Conservation (phyloP, 2,329 filamentous ascomycete genomes). For the Emergomyces africanus region DNA sequence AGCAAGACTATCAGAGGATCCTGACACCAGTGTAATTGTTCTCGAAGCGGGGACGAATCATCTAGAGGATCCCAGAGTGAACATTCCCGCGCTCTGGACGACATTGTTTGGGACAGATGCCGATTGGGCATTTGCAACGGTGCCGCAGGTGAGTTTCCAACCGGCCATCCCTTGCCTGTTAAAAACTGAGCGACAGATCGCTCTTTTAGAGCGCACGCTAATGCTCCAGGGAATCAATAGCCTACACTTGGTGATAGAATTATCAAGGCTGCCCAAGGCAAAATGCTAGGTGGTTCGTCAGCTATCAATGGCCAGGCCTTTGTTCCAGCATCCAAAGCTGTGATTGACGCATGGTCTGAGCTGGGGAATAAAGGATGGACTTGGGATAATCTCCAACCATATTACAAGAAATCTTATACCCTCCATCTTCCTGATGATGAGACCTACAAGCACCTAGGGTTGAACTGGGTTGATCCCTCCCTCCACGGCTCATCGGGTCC, state of each 20-base stretch:
- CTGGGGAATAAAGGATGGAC: slow-evolving; percentile 36
- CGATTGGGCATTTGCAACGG: not conserved
- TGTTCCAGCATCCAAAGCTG: slow-evolving; percentile 13
- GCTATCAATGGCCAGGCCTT: slow-evolving; percentile 3
- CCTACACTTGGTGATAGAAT: not conserved
- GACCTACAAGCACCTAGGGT: not conserved
- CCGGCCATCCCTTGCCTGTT: not conserved
- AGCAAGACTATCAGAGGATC: slow-evolving; percentile 22
- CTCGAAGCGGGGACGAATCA: slow-evolving; percentile 17
- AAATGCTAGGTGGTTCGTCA: slow-evolving; percentile 3
- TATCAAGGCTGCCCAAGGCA: not conserved
- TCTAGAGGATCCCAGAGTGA: not conserved
- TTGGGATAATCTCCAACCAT: slow-evolving; percentile 35
- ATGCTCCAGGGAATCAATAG: not conserved
- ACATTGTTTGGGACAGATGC: not conserved
- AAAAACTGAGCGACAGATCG: not conserved
- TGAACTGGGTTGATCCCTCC: not conserved
- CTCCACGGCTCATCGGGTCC: not conserved
- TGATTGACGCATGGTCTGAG: slow-evolving; percentile 34
- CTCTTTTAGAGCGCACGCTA: not conserved
- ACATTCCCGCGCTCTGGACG: not conserved
- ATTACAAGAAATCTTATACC: slow-evolving; percentile 34
- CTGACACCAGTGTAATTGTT: slow-evolving; percentile 15
- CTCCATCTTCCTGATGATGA: slow-evolving; percentile 10
- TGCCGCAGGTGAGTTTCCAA: not conserved